A percentile compares a stretch with the other conserved stretches of the same genome.
These are phyloP conservation scores for Trichoderma lentiforme DNA, from an alignment of 2,329 filamentous ascomycete species.

Conservation along the genomic window DNA sequence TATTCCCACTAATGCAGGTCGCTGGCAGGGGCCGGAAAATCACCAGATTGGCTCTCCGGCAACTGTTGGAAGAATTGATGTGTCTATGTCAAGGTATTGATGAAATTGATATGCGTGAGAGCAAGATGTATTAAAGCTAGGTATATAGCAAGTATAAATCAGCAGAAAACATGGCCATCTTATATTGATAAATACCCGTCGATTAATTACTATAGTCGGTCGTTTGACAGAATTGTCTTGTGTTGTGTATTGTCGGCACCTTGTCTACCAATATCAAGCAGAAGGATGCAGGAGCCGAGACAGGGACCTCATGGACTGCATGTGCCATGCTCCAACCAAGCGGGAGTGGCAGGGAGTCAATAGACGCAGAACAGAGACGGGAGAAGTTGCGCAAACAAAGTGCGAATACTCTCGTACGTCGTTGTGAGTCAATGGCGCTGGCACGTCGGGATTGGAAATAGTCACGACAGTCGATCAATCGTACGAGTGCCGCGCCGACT, in stretches of 20 bases:
- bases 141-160: neutral
- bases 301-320: slow-evolving; percentile 1
- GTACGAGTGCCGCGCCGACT: neutral
- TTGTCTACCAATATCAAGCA: neutral
- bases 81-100: neutral
- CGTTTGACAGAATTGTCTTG: no score
- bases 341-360: neutral
- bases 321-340: slow-evolving; percentile 3
- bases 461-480: neutral
- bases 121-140: neutral
- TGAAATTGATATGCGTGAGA: neutral
- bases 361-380: neutral
- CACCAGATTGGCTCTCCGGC: neutral
- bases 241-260: neutral
- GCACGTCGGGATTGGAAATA: neutral
- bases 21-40: slow-evolving; percentile 7
- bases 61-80: neutral
- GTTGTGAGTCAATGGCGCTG: slow-evolving; percentile 13
- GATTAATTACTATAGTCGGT: no score
- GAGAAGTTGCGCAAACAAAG: neutral
- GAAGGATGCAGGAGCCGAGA: neutral
- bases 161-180: neutral
- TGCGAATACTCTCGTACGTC: neutral
- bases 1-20: slow-evolving; percentile 16
- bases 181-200: neutral